Evolutionary conservation across 192 early-diverging fungal species (phyloP), one percentile per base, ranked within the genome.

Genomic region (Coemansia sp.): DNA sequence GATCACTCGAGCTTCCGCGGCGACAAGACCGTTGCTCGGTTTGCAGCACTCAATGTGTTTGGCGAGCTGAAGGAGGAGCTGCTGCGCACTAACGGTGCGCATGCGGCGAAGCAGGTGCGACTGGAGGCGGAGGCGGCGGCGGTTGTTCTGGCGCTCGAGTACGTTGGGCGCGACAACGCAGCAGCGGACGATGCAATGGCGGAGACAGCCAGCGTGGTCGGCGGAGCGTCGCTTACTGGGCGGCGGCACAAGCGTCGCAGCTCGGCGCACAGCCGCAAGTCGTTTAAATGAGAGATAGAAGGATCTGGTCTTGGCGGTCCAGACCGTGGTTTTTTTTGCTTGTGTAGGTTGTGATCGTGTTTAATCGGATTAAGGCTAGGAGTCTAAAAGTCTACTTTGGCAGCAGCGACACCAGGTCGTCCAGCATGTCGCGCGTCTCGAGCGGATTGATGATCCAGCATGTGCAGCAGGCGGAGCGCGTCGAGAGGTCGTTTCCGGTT

Each of bases 401-500:
- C 16, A 78, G 65, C 19, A 70, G 36, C 8, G 62, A 22, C 3
- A 79, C 77, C 8, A 96, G 72, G 66, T 94, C 90, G 8, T 77
- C 76, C 58, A 96, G 74, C 5, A 94, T 87, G 26, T 74, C 78
- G 26, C 88, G 89, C 8, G 94, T 96, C 74, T 96, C 94, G 55
- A 89, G 86, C 1, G 94, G 94, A 63, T 80, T 91, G 52, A 94
- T 87, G 66, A 96, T 94, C 94, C 94, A 96, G 57, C 90, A 85
- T 0, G 94, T 96, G 70, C 89, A 93, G 80, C 93, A 94, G 48
- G 89, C 88, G 1, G 86, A 83, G 21, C 94, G 86, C 0, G 94
- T 95, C 9, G 93, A 88, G 76, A 89, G 86, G 78, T 96, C 94
- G 72, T 96, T 96, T 45, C 95, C 95, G 4, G 95, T 96, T 4